Base-by-base conservation (phyloP, 2,329 filamentous ascomycete genomes). In the Phialemonium atrogriseum region DNA sequence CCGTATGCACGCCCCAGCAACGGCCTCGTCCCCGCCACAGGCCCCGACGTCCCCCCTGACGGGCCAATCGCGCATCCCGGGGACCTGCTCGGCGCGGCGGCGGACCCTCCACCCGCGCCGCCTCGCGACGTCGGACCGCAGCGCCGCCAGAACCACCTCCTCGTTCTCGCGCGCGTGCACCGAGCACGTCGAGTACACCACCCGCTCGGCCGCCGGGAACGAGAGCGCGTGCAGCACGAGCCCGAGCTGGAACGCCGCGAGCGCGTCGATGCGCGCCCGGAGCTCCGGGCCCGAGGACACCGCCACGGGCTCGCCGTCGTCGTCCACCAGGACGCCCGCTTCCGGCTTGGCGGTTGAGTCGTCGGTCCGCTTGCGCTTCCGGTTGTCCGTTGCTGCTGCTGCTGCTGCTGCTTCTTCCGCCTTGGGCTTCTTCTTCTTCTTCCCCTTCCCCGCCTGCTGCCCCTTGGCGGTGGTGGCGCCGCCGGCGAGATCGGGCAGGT, bases 131-230 rank as follows among this genome's bases (percentile, higher is more conserved):
- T 74, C 62, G 0, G 84, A 89, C 6, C 57, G 54, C 22, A 96
- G 62, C 1, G 85, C 82, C 27, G 71, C 68, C 34, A 80, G 58
- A 0, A 95, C 86, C 0, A 96, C 88, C 2, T 70, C 59, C 56
- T 98, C 91, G 47, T 98, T 96, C 55, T 98, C 91, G 42, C 84
- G 73, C 0, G 75, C 72, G 51, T 96, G 80, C 3, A 94, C 63
- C 0, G 89, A 96, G 53, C 91, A 98, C 0, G 91, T 96, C 20
- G 87, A 94, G 53, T 96, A 98, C 0, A 85, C 88, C 25, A 96
- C 78, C 42, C 76, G 80, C 10, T 54, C 68, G 0, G 85, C 86
- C 2, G 70, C 66, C 0, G 86, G 80, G 45, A 96, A 98, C 14
- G 63, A 58, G 57, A 96, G 80, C 1, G 91, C 88, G 52, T 95